Evolutionary conservation across 2,329 filamentous ascomycete genomes (phyloP).

Genomic region (Tolypocladium tundrense): DNA sequence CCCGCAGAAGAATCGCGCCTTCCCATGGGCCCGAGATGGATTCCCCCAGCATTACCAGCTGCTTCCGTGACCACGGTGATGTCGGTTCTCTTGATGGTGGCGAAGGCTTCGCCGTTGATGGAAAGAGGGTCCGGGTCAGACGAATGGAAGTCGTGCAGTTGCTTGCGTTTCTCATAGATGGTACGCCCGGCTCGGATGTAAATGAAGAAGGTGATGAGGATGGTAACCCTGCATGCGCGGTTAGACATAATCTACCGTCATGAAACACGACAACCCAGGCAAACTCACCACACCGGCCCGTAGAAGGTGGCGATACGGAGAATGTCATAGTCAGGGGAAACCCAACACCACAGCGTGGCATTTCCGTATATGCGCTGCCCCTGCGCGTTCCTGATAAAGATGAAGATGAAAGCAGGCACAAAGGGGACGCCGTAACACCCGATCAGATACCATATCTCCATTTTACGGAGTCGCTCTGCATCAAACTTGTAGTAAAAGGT

Average conservation of each 20-base stretch:
- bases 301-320: constrained; percentile 70
- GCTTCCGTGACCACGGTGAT: constrained; percentile 51
- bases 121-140: constrained; percentile 30
- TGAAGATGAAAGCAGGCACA: constrained; percentile 54
- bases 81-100: constrained; percentile 48
- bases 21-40: constrained; percentile 14
- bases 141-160: constrained; percentile 45
- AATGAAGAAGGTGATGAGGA: constrained; percentile 51
- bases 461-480: constrained; percentile 47
- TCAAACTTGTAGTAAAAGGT: constrained; percentile 71
- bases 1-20: constrained; percentile 7
- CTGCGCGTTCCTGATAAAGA: constrained; percentile 48
- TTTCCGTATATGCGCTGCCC: constrained; percentile 58
- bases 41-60: constrained; percentile 7
- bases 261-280: background rate
- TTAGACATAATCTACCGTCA: constrained; percentile 6
- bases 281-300: constrained; percentile 53
- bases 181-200: constrained; percentile 56
- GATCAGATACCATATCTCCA: constrained; percentile 63
- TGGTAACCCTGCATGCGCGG: constrained; percentile 39
- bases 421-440: constrained; percentile 66
- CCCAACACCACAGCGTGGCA: constrained; percentile 76
- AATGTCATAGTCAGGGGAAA: constrained; percentile 54
- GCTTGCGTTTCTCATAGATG: constrained; percentile 57
- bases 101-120: constrained; percentile 33